Conservation (phyloP, 306 rosid species). For the Rosa chinensis region DNA sequence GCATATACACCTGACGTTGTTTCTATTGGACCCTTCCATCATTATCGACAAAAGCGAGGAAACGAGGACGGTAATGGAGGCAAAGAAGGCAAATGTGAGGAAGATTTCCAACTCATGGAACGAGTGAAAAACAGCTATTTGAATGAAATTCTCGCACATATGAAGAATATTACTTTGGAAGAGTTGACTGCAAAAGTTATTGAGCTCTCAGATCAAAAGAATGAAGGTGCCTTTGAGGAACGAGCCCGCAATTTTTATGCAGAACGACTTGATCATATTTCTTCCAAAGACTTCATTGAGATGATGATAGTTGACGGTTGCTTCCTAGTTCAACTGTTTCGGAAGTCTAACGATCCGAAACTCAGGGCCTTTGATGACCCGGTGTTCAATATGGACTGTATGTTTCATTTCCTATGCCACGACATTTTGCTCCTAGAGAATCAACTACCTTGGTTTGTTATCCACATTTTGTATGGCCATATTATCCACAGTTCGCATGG, state of each 20-base stretch:
- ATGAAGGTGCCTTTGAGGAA: neutral
- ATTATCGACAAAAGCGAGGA: neutral
- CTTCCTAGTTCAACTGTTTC: no score
- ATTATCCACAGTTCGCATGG: neutral
- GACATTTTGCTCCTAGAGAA: no score
- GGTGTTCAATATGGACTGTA: no score
- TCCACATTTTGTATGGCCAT: no score
- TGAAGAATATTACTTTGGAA: no score
- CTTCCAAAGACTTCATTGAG: no score
- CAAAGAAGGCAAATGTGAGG: neutral
- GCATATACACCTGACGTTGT: slow-evolving; percentile 8
- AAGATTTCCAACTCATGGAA: neutral
- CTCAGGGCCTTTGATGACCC: no score
- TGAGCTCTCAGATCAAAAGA: neutral
- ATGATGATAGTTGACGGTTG: no score
- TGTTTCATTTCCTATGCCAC: no score
- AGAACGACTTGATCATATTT: neutral
- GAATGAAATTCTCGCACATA: neutral
- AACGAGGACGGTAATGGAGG: neutral
- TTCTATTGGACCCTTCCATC: slow-evolving; percentile 26
- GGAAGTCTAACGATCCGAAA: no score
- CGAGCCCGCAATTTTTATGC: neutral
- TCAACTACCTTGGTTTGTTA: no score
- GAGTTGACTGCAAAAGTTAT: neutral
- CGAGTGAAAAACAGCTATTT: slow-evolving; percentile 12